Evolutionary conservation across 495 filamentous ascomycete genomes (phyloP).

Genomic region (Umbilicaria muhlenbergii): DNA sequence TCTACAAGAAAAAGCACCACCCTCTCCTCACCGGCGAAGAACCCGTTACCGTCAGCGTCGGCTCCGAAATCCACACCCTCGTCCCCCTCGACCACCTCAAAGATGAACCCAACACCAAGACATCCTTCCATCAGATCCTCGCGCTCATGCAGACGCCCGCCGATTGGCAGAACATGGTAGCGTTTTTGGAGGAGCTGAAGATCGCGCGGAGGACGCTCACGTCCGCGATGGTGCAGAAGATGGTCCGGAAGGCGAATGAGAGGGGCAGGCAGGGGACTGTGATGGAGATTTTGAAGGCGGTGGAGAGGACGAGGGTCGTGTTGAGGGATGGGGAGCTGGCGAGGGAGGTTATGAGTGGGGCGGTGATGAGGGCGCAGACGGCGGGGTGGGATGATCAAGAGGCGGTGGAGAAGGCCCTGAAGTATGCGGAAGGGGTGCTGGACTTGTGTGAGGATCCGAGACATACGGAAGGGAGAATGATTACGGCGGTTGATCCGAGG

Average conservation of each 20-base stretch:
- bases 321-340: constrained; percentile 1
- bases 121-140: constrained; percentile 2
- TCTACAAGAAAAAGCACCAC: constrained; percentile 9
- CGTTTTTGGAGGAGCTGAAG: constrained; percentile 7
- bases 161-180: constrained; percentile 9
- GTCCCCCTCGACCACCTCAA: constrained; percentile 1
- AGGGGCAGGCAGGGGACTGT: constrained; percentile 4
- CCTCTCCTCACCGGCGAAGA: constrained; percentile 9
- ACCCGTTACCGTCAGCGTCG: constrained; percentile 10
- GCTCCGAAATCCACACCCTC: constrained; percentile 4
- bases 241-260: constrained; percentile 5
- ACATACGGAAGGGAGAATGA: constrained; percentile 1
- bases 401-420: constrained; percentile 1
- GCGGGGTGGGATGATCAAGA: constrained; percentile 3
- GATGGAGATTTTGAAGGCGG: constrained; percentile 4
- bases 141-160: constrained; percentile 4
- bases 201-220: constrained; percentile 5
- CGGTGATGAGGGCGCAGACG: constrained; percentile 1
- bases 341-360: constrained; percentile 10
- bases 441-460: constrained; percentile 7
- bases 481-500: constrained; percentile 3
- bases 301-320: constrained; percentile 8
- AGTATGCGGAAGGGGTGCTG: constrained; percentile 5
- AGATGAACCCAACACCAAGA: constrained; percentile 8
- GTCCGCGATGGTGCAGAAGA: constrained; percentile 11